Evolutionary conservation across 768 basidiomycete species (phyloP).

Genomic region (Suillus tomentosus): DNA sequence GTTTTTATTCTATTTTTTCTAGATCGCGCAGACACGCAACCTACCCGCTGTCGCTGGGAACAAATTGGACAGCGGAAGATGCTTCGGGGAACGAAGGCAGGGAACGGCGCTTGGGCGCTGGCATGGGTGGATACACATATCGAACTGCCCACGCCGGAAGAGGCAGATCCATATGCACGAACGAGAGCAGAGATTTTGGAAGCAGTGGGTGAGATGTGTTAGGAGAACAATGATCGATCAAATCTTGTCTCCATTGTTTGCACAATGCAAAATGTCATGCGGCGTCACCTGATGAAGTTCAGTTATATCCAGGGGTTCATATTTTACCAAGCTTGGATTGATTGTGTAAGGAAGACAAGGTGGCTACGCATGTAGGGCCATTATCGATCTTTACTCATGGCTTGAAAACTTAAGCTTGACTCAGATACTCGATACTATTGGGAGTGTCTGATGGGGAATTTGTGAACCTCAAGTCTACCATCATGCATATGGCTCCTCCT

Average conservation of each 20-base stretch:
- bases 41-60: constrained; percentile 65
- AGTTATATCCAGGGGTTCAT: background rate
- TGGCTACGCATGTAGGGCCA: background rate
- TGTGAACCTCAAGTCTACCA: background rate
- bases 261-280: background rate
- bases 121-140: constrained; percentile 70
- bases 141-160: constrained; percentile 32
- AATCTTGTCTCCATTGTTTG: background rate
- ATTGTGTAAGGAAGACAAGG: background rate
- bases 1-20: constrained; percentile 13
- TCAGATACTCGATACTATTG: background rate
- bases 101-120: constrained; percentile 79
- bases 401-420: background rate
- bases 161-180: constrained; percentile 21
- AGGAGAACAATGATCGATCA: background rate
- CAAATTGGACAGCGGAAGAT: constrained; percentile 51
- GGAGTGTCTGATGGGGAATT: background rate
- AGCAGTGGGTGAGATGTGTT: constrained; percentile 2
- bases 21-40: constrained; percentile 83
- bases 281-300: background rate
- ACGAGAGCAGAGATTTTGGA: constrained; percentile 23
- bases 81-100: constrained; percentile 72
- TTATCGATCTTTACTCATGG: background rate
- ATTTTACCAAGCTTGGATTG: background rate
- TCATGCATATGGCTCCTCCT: background rate